Evolutionary conservation across 2,329 filamentous ascomycete species (phyloP), one percentile per base, ranked within the genome.

Genomic region (Penicillium brasilianum): DNA sequence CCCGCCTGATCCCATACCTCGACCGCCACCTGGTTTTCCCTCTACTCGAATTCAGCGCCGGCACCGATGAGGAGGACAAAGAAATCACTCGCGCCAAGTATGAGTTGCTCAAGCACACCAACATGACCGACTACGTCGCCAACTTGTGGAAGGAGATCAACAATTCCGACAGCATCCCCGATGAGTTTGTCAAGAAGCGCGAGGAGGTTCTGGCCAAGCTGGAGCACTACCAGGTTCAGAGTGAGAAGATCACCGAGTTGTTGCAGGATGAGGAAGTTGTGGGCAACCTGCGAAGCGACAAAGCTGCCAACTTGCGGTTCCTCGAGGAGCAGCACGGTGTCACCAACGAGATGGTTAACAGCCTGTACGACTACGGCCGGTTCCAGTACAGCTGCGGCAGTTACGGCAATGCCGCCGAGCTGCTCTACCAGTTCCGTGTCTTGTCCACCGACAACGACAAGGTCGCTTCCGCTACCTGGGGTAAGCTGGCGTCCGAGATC

Each of bases 391-490:
- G 92, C 83, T 97, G 93, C 77, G 95, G 95, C 69, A 92, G 93
- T 81, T 99, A 99, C 80, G 88, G 83, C 57, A 90, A 90, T 70
- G 94, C 95, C 34, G 90, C 93, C 66, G 95, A 98, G 76, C 85
- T 97, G 70, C 89, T 99, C 56, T 98, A 97, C 83, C 92, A 96
- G 77, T 99, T 98, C 88, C 91, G 95, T 75, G 93, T 99, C 68
- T 87, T 99, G 71, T 97, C 94, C 59, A 99, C 94, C 72, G 95
- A 99, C 80, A 96, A 96, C 82, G 95, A 98, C 85, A 97, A 96
- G 83, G 94, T 97, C 69, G 88, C 92, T 60, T 91, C 91, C 57
- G 95, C 95, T 62, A 98, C 93, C 63, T 99, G 95, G 95, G 95
- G 95, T 78, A 97, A 97, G 83, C 87, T 99, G 64, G 95, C 94